These are phyloP conservation scores for Mortierella sp. DNA, from an alignment of 371 early-diverging fungal genomes.

Conservation along the genomic window DNA sequence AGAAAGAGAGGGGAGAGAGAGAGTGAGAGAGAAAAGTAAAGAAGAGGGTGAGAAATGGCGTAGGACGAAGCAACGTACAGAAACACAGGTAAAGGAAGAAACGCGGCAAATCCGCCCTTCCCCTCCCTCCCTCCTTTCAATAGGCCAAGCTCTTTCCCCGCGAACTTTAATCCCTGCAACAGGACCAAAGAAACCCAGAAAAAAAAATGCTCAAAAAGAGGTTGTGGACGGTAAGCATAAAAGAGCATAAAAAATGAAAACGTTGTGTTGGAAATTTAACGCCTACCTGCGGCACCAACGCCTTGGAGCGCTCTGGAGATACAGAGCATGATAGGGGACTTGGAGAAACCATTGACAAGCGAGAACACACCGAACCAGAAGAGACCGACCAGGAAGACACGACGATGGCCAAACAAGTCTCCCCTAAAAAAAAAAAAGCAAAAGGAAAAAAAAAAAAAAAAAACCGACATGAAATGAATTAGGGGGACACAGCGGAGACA, in stretches of 20 bases:
- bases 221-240: too few species aligned
- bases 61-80: too few species aligned
- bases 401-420: constrained; percentile 52
- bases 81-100: not conserved
- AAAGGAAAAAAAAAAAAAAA: not conserved
- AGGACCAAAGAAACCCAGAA: too few species aligned
- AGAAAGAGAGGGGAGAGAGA: not conserved
- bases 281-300: constrained; percentile 48
- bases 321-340: constrained; percentile 41
- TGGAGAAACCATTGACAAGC: constrained; percentile 43
- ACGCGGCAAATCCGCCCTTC: not conserved
- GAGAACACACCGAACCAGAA: constrained; percentile 48
- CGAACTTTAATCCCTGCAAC: too few species aligned
- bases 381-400: constrained; percentile 46
- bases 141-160: too few species aligned
- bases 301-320: constrained; percentile 51
- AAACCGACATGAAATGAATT: not conserved
- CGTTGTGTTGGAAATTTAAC: too few species aligned
- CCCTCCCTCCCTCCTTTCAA: too few species aligned
- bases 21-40: not conserved
- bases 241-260: too few species aligned
- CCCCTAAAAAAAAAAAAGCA: constrained; percentile 13
- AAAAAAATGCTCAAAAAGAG: too few species aligned
- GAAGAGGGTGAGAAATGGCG: too few species aligned
- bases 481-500: not conserved